Conservation (phyloP, 495 filamentous ascomycete species). For the Talaromyces liani region DNA sequence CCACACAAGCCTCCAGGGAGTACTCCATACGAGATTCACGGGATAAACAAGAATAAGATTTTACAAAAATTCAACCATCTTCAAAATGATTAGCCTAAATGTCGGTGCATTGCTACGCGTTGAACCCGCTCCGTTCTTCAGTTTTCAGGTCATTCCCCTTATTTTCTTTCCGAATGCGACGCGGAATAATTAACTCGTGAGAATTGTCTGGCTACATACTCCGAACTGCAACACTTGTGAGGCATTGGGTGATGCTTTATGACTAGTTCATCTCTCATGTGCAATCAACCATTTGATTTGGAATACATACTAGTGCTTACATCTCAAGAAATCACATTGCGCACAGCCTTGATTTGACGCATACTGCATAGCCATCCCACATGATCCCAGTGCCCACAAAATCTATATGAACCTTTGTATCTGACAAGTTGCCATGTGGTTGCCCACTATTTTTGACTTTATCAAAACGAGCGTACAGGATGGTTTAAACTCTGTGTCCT, state of each 20-base stretch:
- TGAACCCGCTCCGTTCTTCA: neutral
- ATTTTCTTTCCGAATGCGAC: neutral
- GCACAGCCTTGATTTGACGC: neutral
- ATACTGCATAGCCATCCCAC: no score
- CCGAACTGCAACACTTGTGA: neutral
- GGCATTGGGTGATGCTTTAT: neutral
- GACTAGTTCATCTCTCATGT: neutral
- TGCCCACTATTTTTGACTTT: neutral
- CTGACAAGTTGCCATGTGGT: neutral
- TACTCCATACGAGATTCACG: neutral
- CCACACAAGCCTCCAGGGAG: neutral
- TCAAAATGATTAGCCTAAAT: neutral
- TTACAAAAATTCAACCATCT: neutral
- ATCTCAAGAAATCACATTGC: neutral
- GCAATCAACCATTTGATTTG: no score
- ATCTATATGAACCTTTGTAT: neutral
- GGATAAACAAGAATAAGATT: neutral
- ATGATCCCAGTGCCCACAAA: neutral
- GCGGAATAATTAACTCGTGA: neutral
- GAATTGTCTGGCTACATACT: neutral
- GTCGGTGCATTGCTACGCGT: neutral
- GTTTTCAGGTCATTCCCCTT: neutral
- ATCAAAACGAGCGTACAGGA: neutral
- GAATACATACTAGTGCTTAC: neutral
- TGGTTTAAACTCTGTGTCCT: neutral